Evolutionary conservation across 225 moss, liverwort and hornwort genomes (phyloP), one percentile per base, ranked within the genome.

Genomic region (Pseudisothecium myosuroides): DNA sequence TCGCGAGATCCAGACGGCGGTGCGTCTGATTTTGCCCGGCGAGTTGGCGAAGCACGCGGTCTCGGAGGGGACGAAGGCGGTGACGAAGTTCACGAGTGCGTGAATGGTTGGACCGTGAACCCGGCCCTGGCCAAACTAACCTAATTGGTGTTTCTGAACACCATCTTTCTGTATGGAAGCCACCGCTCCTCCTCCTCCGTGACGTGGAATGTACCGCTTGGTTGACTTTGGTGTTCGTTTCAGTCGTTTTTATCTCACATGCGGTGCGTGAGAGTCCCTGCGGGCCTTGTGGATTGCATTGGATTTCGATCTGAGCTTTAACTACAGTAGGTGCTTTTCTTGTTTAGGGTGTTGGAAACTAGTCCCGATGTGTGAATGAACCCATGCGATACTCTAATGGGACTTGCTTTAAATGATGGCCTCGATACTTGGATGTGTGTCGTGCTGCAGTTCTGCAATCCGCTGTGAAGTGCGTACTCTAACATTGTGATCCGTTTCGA

Each of bases 31-130:
- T 0, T 31, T 90, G 72, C 90, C 87, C 1, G 90, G 87, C 2
- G 90, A 90, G 80, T 37, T 90, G 54, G 90, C 90, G 63, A 90
- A 90, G 87, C 90, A 90, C 21, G 90, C 90, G 1, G 87, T 90
- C 7, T 90, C 87, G 3, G 90, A 90, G 9, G 90, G 90, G 2
- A 90, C 87, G 64, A 90, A 90, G 87, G 90, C 87, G 1, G 90
- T 90, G 72, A 90, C 87, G 2, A 90, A 90, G 90, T 90, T 90
- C 12, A 90, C 87, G 55, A 90, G 90, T 18, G 87, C 90, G 10
- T 90, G 56, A n/a, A 7, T 29, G 3, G 0, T 18, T 0, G 17
- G 4, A 2, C 14, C 21, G 0, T 24, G 19, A 10, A 1, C 10
- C 8, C 27, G 19, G 28, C 9, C 2, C 3, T 20, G 1, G 1